Evolutionary conservation across 2,329 filamentous ascomycete species (phyloP), one percentile per base, ranked within the genome.

Genomic region (Nothophaeocryptopus gaeumannii): DNA sequence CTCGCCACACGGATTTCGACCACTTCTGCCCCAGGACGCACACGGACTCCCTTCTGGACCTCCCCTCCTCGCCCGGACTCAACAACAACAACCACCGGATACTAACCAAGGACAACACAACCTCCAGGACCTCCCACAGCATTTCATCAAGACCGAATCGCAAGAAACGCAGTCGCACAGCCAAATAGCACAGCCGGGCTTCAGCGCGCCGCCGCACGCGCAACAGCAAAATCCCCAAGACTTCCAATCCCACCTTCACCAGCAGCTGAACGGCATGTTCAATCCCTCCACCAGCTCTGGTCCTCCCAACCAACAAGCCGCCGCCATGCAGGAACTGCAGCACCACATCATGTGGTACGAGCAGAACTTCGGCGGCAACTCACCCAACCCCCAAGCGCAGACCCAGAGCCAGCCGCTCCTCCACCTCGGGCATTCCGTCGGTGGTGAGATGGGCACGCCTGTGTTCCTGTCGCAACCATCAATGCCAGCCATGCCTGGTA

Each of bases 91-190:
- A 26, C 20, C 20, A 26, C 57, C 58, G 45, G 56, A 58, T 47
- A 79, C 77, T 79, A 79, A 80, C 77, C 65, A 53, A 45, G 40
- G 45, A 39, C 45, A 48, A 48, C 46, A 53, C 33, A 45, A 53
- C 37, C 30, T 45, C 20, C 74, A 75, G 79, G 85, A 89, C 80
- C 75, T 76, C 80, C 32, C 42, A 43, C 87, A 91, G 81, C 86
- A 89, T 81, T 79, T 83, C 75, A 55, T 53, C 45, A 81, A 89
- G 20, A 48, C 20, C 38, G 42, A 42, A 38, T 42, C 41, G 84
- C 86, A 85, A 85, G 87, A 88, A 88, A 81, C 86, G 84, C 89
- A 92, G 82, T 83, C 88, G 84, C 88, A 90, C 78, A 83, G 82
- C 81, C 80, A 83, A 80, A 26, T 26, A 26, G 20, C 20, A 81